Conservation (phyloP, 352 stramenopile genomes). For the Globisporangium acanthophoron region DNA sequence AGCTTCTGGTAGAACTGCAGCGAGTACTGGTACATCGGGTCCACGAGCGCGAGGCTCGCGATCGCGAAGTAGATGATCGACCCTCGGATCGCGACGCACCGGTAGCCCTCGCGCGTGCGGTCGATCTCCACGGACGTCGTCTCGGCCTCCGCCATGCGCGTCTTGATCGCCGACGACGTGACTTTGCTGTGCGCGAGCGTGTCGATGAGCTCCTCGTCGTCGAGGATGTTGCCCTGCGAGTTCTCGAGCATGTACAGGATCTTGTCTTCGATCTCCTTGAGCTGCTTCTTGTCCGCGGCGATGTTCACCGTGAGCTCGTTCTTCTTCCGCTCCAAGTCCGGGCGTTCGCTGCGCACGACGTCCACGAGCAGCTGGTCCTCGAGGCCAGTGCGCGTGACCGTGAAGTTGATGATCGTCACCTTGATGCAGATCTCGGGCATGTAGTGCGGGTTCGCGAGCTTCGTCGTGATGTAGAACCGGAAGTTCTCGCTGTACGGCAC, state of each 20-base stretch:
- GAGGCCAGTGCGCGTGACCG: constrained; percentile 88
- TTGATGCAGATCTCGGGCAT: constrained; percentile 95
- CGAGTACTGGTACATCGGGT: constrained; percentile 95
- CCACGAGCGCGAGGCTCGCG: constrained; percentile 86
- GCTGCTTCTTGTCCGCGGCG: constrained; percentile 87
- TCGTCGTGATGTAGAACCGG: constrained; percentile 93
- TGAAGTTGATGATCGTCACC: constrained; percentile 95
- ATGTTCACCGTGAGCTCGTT: constrained; percentile 92
- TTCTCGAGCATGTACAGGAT: constrained; percentile 93
- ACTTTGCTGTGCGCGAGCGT: constrained; percentile 88
- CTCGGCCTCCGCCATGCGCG: constrained; percentile 87
- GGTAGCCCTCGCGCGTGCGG: constrained; percentile 87
- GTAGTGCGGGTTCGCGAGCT: constrained; percentile 93
- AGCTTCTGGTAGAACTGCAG: constrained; percentile 93
- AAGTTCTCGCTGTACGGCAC: constrained; percentile 92
- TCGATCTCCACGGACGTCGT: constrained; percentile 89
- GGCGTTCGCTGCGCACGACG: constrained; percentile 89
- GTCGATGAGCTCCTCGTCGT: constrained; percentile 93
- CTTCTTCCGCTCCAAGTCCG: constrained; percentile 90
- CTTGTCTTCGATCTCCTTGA: constrained; percentile 94
- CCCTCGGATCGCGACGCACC: constrained; percentile 85
- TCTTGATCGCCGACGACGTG: constrained; percentile 88
- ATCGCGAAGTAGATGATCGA: constrained; percentile 95
- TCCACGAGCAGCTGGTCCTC: constrained; percentile 93
- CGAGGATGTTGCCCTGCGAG: constrained; percentile 91